Conservation (phyloP, 1,139 yeast species). For the Suhomyces bolitotheri region DNA sequence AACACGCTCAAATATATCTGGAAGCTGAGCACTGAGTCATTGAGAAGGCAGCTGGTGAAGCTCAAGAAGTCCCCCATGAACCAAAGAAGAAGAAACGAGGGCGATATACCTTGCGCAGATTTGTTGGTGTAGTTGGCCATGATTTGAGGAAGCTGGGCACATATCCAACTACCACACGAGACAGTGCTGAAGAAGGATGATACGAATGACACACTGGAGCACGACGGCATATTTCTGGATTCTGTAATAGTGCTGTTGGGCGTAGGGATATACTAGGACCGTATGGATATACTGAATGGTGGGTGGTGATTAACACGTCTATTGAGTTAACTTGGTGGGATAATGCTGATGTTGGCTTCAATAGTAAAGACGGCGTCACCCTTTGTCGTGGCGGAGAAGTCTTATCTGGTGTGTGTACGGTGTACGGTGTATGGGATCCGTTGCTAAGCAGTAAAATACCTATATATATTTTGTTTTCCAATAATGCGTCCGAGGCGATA, state of each 20-base stretch:
- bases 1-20: conserved; percentile 75
- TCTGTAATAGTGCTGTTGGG: neutral
- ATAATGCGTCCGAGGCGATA: too few relatives aligned
- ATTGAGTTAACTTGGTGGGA: neutral
- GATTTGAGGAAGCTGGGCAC: conserved; percentile 89
- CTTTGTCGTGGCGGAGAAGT: too few relatives aligned
- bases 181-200: conserved; percentile 37
- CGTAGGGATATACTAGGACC: too few relatives aligned
- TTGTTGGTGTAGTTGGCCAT: conserved; percentile 69
- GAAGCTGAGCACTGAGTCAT: conserved; percentile 69
- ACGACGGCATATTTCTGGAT: conserved; percentile 1
- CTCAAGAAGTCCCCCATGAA: conserved; percentile 82
- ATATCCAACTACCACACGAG: conserved; percentile 61
- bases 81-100: conserved; percentile 77
- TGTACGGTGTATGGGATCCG: too few relatives aligned
- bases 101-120: conserved; percentile 85
- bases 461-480: too few relatives aligned
- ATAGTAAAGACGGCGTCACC: too few relatives aligned
- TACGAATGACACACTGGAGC: conserved; percentile 11
- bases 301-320: neutral
- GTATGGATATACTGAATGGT: neutral
- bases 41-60: conserved; percentile 75
- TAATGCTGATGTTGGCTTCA: too few relatives aligned
- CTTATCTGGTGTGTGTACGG: too few relatives aligned
- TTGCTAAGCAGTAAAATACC: too few relatives aligned